phyloP scores from a whole-genome alignment of 805 yeast genomes.

The Candida berthetii region DNA sequence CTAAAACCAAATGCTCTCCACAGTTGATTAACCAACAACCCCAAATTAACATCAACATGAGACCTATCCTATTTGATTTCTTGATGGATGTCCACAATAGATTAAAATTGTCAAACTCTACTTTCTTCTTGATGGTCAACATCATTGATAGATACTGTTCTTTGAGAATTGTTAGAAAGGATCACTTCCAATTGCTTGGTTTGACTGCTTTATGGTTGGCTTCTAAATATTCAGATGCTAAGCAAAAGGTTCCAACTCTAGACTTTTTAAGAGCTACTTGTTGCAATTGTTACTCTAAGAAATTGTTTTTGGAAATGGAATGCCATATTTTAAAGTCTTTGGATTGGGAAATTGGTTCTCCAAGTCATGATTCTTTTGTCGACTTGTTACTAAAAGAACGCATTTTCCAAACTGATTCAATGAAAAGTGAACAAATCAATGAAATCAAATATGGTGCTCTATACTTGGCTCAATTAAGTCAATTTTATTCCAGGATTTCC shows the following conservation, averaged over 20 bases:
- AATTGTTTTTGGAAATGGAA: conserved; percentile 62
- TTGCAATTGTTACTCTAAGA: conserved; percentile 49
- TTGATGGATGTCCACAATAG: conserved; percentile 66
- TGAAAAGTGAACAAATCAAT: conserved; percentile 27
- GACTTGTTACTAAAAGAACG: conserved; percentile 44
- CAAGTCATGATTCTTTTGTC: conserved; percentile 59
- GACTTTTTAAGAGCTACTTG: conserved; percentile 48
- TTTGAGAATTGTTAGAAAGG: conserved; percentile 68
- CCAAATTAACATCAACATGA: conserved; percentile 43
- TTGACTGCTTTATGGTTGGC: conserved; percentile 89
- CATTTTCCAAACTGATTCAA: conserved; percentile 14
- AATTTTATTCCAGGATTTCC: conserved; percentile 53
- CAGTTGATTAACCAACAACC: conserved; percentile 30
- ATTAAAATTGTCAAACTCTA: conserved; percentile 56
- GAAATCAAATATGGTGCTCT: conserved; percentile 51
- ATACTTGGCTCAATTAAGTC: conserved; percentile 60
- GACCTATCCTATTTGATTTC: conserved; percentile 78
- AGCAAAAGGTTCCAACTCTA: conserved; percentile 54
- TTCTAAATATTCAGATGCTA: conserved; percentile 66
- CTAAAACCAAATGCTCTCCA: conserved; percentile 19
- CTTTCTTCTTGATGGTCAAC: conserved; percentile 59
- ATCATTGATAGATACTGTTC: conserved; percentile 85
- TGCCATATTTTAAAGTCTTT: conserved; percentile 56
- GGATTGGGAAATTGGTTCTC: conserved; percentile 56
- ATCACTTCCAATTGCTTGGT: conserved; percentile 82